Evolutionary conservation across 1,284 basidiomycete species (phyloP), one percentile per base, ranked within the genome.

Genomic region (Ustilago bromivora): DNA sequence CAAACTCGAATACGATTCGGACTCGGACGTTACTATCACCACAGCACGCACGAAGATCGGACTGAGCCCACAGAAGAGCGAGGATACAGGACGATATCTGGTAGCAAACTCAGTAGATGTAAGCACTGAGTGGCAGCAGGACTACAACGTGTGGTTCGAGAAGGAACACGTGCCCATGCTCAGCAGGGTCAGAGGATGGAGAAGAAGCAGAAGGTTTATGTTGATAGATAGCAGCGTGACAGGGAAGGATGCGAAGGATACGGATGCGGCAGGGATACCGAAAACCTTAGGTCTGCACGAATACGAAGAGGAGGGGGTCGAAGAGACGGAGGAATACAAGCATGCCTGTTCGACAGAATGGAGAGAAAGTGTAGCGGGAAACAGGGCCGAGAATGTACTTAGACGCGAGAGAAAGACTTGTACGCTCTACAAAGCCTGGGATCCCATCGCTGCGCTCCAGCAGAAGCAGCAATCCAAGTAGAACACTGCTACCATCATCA

Each of bases 71-170:
- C 66, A 72, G 28, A 56, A 17, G 10, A 52, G 38, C 17, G 5
- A 7, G 6, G 73, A 77, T 34, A 60, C 76, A 0, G 61, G 71
- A 0, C 13, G 36, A 1, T 67, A 65, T 49, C 31, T 82, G 9
- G 77, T 84, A 0, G 67, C 79, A 15, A 78, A 82, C 46, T 76
- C 75, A 52, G 66, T 76, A 0, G 69, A 76, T 17, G 38, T 85
- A 19, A 61, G 61, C 9, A 31, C 54, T 0, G 51, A 52, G 11
- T 31, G 19, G 11, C 13, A 62, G 12, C 35, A 65, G 6, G 69
- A 76, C 40, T 82, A 83, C 51, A 66, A 69, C 15, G 46, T 57
- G 32, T 85, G 84, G 84, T 82, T 82, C 40, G 59, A 72, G 2
- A 11, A 66, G 4, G 82, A 82, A 46, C 77, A 81, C 61, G 66